phyloP scores from a whole-genome alignment of 495 filamentous ascomycete genomes.

The Astrocystis sublimbata region DNA sequence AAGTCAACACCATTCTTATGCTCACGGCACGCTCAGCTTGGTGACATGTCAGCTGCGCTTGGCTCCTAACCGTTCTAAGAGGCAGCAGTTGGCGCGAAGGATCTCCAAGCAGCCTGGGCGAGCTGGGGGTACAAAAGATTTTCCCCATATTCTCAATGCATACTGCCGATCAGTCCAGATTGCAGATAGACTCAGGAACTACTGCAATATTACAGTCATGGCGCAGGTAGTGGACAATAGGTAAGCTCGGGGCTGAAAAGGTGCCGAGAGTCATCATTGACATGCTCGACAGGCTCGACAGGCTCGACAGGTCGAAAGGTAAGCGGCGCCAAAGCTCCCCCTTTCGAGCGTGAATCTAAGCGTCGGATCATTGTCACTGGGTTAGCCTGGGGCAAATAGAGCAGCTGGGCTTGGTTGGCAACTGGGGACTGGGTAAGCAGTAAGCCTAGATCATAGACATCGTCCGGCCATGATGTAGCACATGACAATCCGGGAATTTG shows the following conservation, averaged over 20 bases:
- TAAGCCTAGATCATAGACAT: neutral
- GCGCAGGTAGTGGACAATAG: too few relatives aligned
- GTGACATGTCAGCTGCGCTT: neutral
- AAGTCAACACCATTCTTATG: neutral
- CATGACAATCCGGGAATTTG: conserved; percentile 2
- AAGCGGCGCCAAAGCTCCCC: neutral
- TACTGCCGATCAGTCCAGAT: neutral
- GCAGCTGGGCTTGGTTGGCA: too few relatives aligned
- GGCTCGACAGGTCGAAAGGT: neutral
- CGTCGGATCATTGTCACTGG: too few relatives aligned
- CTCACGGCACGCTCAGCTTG: neutral
- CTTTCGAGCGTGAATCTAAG: too few relatives aligned
- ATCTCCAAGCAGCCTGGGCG: neutral
- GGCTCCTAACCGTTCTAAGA: neutral
- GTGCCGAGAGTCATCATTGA: too few relatives aligned
- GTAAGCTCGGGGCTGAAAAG: too few relatives aligned
- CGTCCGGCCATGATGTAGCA: neutral
- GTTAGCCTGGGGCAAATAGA: too few relatives aligned
- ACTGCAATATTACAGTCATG: neutral
- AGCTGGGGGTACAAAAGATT: neutral
- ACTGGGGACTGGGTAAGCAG: too few relatives aligned
- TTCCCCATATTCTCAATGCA: neutral
- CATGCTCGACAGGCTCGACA: too few relatives aligned
- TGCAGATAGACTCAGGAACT: neutral
- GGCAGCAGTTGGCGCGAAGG: neutral